Base-by-base conservation (phyloP, 306 rosid genomes). In the Luffa aegyptiaca region DNA sequence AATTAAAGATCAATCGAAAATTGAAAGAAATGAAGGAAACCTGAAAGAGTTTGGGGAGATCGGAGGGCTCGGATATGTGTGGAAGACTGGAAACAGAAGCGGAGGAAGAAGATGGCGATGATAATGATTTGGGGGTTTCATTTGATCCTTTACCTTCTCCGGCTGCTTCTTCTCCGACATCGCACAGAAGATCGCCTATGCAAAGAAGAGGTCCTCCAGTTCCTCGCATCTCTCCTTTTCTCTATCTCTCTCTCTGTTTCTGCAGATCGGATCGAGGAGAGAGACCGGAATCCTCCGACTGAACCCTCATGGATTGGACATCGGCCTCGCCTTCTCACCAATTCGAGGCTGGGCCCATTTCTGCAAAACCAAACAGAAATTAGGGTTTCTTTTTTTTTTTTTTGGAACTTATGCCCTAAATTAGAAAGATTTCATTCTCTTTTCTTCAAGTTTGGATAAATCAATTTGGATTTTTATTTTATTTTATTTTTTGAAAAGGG, bases 151-250 rank as follows among this genome's bases (percentile, higher is more conserved):
- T 51, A 26, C 72, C 62, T 12, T 70, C 55, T 10, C 73, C 76
- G 52, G 80, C 81, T 65, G 82, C 89, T 12, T 85, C 80, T 56
- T 91, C 97, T 7, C 96, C 98, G 57, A 94, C 87, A 77, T 94
- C 97, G 91, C 83, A 83, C 2, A 92, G 92, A 72, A 94, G 89
- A 88, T 94, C 97, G 83, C 97, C 98, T 14, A 94, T 91, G 90
- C 93, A 86, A 3, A 92, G 81, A 46, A 92, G 97, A 56, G 97
- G 97, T 1, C 98, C 98, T 78, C 98, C 97, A 1, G 82, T 91
- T 58, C 97, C 97, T 86, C 86, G 87, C 98, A 94, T 90, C 76
- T 70, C 41, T 65, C 80, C 4, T 51, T 6, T 12, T 10, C 31
- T 65, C 31, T 26, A 26, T 26, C 69, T n/a, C 3, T 57, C 33